Conservation (phyloP, 192 early-diverging fungal genomes). For the Entomortierella chlamydospora region DNA sequence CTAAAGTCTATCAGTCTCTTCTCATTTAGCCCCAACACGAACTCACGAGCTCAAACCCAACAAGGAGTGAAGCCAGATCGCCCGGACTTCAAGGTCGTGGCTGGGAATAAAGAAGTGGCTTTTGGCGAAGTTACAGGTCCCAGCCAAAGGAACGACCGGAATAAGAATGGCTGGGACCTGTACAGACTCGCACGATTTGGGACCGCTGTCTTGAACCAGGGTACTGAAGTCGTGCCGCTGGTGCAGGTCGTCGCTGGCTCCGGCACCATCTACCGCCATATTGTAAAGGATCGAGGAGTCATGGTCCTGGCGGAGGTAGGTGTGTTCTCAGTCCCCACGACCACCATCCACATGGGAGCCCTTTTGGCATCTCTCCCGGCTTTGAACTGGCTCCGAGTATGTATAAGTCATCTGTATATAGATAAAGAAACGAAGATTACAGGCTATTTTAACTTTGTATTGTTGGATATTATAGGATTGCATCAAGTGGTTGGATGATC, state of each 20-base stretch:
- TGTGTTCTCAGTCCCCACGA: conserved; percentile 9
- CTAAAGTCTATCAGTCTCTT: no score
- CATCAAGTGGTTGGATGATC: conserved; percentile 15
- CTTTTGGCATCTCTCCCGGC: conserved; percentile 11
- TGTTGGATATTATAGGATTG: conserved; percentile 12
- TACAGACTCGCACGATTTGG: conserved; percentile 26
- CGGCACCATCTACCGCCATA: conserved; percentile 21
- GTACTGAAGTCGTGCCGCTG: conserved; percentile 8
- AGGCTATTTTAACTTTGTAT: background rate
- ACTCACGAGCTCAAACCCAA: conserved; percentile 12
- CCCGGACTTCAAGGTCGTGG: conserved; percentile 24
- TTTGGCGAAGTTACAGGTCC: conserved; percentile 29
- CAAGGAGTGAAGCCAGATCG: conserved; percentile 16
- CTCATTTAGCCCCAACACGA: conserved; percentile 18
- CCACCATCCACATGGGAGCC: conserved; percentile 9
- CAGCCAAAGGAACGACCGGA: conserved; percentile 15
- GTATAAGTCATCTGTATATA: background rate
- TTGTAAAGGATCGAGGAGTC: conserved; percentile 16
- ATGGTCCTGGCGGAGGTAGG: conserved; percentile 29
- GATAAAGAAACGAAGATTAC: background rate
- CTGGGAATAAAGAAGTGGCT: conserved; percentile 14
- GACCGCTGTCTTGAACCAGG: conserved; percentile 17
- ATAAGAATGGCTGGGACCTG: conserved; percentile 29
- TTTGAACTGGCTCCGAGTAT: conserved; percentile 9
- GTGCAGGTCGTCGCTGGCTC: conserved; percentile 6